phyloP scores from a whole-genome alignment of 148 eudicot species.

The Diospyros kaki region DNA sequence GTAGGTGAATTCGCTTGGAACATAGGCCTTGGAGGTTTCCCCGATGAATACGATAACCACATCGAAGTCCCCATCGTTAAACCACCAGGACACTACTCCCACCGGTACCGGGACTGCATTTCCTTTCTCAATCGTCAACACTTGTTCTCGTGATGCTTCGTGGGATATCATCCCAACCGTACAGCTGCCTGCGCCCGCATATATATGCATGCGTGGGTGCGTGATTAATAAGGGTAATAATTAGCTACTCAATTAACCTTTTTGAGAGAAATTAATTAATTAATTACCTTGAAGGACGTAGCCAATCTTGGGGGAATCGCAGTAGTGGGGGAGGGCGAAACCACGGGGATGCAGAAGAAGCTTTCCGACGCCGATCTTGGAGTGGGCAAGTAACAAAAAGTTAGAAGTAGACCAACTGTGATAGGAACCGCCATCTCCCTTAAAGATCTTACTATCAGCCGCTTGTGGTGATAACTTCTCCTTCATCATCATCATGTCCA shows the following conservation, averaged over 20 bases:
- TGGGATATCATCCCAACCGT: constrained; percentile 29
- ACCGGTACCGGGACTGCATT: constrained; percentile 26
- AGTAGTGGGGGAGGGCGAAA: constrained; percentile 50
- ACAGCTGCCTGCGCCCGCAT: constrained; percentile 17
- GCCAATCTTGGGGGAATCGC: constrained; percentile 42
- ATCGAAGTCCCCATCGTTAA: constrained; percentile 32
- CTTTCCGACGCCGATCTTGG: constrained; percentile 33
- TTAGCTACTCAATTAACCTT: background rate
- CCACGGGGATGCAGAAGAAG: constrained; percentile 37
- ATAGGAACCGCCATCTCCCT: constrained; percentile 52
- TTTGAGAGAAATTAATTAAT: background rate
- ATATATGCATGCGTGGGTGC: no score
- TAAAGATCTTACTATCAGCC: constrained; percentile 12
- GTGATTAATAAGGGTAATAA: background rate
- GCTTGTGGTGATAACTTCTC: background rate
- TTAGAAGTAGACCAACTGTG: constrained; percentile 27
- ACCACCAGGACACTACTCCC: constrained; percentile 58
- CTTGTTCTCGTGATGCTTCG: constrained; percentile 21
- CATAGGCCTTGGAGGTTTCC: constrained; percentile 20
- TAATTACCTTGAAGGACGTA: constrained; percentile 39
- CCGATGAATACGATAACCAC: constrained; percentile 34
- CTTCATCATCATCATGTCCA: background rate
- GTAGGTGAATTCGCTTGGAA: constrained; percentile 33
- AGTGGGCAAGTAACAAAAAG: constrained; percentile 21
- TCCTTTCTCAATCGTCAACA: constrained; percentile 32